Conservation (phyloP, 2,329 filamentous ascomycete species). For the Paecilomyces niveus region DNA sequence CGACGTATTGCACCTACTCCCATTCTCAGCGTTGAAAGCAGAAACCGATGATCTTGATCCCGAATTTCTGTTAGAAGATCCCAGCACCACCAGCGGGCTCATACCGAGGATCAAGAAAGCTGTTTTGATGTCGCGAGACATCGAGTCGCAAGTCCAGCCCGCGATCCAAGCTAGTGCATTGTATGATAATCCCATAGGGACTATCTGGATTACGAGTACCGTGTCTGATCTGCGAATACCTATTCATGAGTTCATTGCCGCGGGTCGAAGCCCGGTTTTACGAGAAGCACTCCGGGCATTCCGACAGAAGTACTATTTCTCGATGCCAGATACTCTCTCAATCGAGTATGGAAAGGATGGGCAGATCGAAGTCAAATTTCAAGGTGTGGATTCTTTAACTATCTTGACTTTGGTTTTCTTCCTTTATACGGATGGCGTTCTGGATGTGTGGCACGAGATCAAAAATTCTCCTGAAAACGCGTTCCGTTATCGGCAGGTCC, state of each 20-base stretch:
- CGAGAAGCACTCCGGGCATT: constrained; percentile 55
- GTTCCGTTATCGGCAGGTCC: constrained; percentile 69
- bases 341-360: constrained; percentile 48
- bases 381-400: constrained; percentile 67
- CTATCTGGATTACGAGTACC: constrained; percentile 46
- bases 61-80: constrained; percentile 31
- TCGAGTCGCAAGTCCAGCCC: constrained; percentile 34
- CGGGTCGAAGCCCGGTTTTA: constrained; percentile 64
- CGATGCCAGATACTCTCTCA: constrained; percentile 53
- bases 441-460: constrained; percentile 83
- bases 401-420: constrained; percentile 74
- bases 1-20: constrained; percentile 63
- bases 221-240: constrained; percentile 66
- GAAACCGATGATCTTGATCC: constrained; percentile 31
- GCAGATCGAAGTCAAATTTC: constrained; percentile 56
- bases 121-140: constrained; percentile 37
- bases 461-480: constrained; percentile 58
- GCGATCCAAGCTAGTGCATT: constrained; percentile 17
- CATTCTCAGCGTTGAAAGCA: constrained; percentile 55
- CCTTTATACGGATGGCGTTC: constrained; percentile 68
- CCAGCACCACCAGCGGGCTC: constrained; percentile 8
- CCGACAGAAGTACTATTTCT: constrained; percentile 47
- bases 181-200: constrained; percentile 17
- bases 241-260: constrained; percentile 73
- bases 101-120: constrained; percentile 30